Conservation (phyloP, 805 yeast species). For the Wickerhamiella lipophila region DNA sequence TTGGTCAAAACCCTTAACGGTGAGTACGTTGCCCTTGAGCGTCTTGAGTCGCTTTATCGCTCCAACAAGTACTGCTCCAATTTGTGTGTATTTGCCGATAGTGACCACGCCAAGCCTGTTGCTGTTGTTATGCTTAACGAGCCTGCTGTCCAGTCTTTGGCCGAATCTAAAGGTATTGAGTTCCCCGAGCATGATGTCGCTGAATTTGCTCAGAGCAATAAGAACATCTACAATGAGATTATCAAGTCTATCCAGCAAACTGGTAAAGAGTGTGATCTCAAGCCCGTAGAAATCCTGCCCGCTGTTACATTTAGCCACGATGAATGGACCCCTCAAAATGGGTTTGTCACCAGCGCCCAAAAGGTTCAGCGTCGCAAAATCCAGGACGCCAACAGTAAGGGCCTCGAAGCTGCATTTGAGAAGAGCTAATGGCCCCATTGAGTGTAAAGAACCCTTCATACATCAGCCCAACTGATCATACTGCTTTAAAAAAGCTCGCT, state of each 20-base stretch:
- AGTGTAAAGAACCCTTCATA: too few species aligned
- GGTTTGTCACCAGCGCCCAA: constrained; percentile 88
- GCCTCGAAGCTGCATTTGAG: constrained; percentile 53
- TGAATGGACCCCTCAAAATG: constrained; percentile 98
- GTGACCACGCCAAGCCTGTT: constrained; percentile 74
- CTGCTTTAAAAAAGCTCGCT: constrained; percentile 30
- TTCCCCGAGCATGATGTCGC: constrained; percentile 39
- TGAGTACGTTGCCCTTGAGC: constrained; percentile 94
- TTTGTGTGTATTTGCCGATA: constrained; percentile 89
- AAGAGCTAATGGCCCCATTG: constrained; percentile 15
- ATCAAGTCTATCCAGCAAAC: constrained; percentile 52
- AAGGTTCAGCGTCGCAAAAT: constrained; percentile 91
- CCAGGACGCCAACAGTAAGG: constrained; percentile 49
- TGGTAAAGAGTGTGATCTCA: constrained; percentile 68
- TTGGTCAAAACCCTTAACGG: constrained; percentile 92
- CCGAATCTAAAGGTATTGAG: constrained; percentile 37
- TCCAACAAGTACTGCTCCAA: constrained; percentile 65
- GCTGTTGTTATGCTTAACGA: constrained; percentile 82
- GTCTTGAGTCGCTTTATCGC: constrained; percentile 81
- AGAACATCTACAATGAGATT: constrained; percentile 42
- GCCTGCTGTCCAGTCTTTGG: constrained; percentile 46
- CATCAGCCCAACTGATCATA: too few species aligned
- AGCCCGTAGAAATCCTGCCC: constrained; percentile 71
- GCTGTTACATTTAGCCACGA: constrained; percentile 69
- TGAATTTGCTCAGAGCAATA: constrained; percentile 37